phyloP scores from a whole-genome alignment of 1,284 basidiomycete genomes.

The Heliocybe sulcata region DNA sequence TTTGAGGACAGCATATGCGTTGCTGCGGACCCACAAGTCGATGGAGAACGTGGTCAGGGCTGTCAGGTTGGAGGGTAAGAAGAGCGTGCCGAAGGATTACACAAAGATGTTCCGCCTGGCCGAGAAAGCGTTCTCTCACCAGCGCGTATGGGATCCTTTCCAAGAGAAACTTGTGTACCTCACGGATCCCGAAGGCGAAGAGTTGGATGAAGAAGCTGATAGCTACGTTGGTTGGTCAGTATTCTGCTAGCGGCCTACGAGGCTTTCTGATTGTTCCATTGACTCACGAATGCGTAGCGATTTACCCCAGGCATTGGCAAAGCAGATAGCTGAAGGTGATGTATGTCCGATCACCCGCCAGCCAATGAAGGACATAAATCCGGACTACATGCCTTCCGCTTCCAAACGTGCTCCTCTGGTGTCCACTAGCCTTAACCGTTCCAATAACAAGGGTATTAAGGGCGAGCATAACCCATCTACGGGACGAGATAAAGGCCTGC shows the following conservation, averaged over 20 bases:
- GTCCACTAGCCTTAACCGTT: slow-evolving; percentile 19
- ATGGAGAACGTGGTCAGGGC: slow-evolving; percentile 83
- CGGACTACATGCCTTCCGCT: slow-evolving; percentile 50
- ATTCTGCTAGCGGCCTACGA: not conserved
- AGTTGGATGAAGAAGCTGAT: slow-evolving; percentile 56
- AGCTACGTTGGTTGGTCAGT: slow-evolving; percentile 75
- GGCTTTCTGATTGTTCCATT: slow-evolving; percentile 6
- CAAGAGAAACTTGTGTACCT: slow-evolving; percentile 63
- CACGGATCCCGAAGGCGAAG: slow-evolving; percentile 43
- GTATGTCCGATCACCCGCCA: slow-evolving; percentile 69
- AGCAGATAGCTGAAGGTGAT: slow-evolving; percentile 69
- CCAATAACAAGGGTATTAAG: slow-evolving; percentile 25
- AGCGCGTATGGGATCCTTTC: slow-evolving; percentile 85
- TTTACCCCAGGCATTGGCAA: slow-evolving; percentile 50
- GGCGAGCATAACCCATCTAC: slow-evolving; percentile 15
- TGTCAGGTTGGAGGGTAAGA: slow-evolving; percentile 80
- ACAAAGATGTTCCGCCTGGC: slow-evolving; percentile 68
- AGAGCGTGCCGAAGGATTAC: slow-evolving; percentile 75
- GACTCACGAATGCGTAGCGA: slow-evolving; percentile 31
- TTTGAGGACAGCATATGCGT: slow-evolving; percentile 86
- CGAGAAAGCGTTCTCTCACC: slow-evolving; percentile 92
- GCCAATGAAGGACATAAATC: slow-evolving; percentile 78
- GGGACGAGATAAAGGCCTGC: slow-evolving; percentile 33
- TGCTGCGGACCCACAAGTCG: slow-evolving; percentile 82
- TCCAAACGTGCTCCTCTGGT: slow-evolving; percentile 29